These are phyloP conservation scores for Solanum boliviense DNA, from an alignment of 257 asterid species.

Conservation along the genomic window DNA sequence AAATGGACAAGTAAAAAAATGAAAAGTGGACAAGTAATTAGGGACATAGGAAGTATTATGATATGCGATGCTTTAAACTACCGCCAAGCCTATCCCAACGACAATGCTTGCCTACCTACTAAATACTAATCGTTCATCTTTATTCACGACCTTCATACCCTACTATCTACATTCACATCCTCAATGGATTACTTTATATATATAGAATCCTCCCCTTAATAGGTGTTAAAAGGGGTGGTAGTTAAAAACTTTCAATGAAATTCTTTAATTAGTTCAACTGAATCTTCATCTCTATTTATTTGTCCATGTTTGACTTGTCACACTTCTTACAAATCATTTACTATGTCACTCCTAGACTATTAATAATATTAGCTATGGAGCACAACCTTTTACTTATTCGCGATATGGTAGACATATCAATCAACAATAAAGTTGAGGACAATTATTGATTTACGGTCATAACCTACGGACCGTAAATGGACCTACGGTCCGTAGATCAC, in stretches of 20 bases:
- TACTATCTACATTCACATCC: background rate
- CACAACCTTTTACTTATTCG: background rate
- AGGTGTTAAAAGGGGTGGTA: background rate
- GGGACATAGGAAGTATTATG: too few relatives aligned
- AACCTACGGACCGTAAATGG: too few relatives aligned
- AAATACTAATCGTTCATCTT: background rate
- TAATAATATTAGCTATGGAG: background rate
- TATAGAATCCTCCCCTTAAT: background rate
- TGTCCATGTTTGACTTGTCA: background rate
- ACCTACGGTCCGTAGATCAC: too few relatives aligned
- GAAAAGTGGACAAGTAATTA: too few relatives aligned
- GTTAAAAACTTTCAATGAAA: background rate
- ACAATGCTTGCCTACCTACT: background rate
- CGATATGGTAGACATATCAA: background rate
- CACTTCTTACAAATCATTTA: background rate
- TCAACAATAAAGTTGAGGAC: background rate
- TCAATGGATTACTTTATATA: too few relatives aligned
- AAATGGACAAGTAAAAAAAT: too few relatives aligned
- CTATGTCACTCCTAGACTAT: background rate
- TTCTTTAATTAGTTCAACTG: background rate
- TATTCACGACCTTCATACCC: background rate
- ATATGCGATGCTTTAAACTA: too few relatives aligned
- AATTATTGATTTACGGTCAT: too few relatives aligned
- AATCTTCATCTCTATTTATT: background rate
- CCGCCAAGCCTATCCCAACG: too few relatives aligned